Conservation (phyloP, 1,139 yeast species). For the Blastobotrys proliferans region DNA sequence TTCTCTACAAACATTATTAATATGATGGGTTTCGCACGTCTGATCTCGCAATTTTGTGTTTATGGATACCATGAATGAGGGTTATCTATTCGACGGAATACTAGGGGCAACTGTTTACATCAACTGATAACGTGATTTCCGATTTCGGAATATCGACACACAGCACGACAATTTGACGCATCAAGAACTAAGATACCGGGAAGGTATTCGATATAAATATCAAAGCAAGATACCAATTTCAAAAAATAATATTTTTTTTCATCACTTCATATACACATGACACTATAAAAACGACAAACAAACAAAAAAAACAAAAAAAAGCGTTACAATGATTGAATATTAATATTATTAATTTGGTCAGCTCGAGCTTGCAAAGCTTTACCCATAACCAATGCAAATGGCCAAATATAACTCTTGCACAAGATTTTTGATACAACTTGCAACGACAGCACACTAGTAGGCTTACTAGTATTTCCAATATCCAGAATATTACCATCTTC, state of each 20-base stretch:
- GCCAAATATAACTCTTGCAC: conserved; percentile 31
- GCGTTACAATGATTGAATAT: neutral
- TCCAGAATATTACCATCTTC: conserved; percentile 17
- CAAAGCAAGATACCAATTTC: neutral
- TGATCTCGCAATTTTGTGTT: too few species aligned
- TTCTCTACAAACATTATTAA: too few species aligned
- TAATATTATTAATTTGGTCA: conserved; percentile 20
- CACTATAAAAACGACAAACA: neutral
- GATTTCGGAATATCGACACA: too few species aligned
- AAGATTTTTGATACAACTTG: conserved; percentile 27
- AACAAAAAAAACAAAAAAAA: neutral
- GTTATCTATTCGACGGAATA: too few species aligned
- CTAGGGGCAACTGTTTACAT: too few species aligned
- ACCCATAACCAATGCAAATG: conserved; percentile 32
- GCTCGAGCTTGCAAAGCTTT: conserved; percentile 28
- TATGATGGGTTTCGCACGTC: too few species aligned
- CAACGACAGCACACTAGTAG: conserved; percentile 24
- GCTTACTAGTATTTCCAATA: conserved; percentile 5
- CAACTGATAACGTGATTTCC: too few species aligned
- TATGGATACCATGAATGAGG: too few species aligned
- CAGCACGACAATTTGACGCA: too few species aligned
- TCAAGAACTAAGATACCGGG: too few species aligned
- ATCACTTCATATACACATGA: neutral
- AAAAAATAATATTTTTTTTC: neutral
- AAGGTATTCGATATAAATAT: neutral